Base-by-base conservation (phyloP, 225 moss, liverwort and hornwort species). In the Bryoerythrophyllum caledonicum region DNA sequence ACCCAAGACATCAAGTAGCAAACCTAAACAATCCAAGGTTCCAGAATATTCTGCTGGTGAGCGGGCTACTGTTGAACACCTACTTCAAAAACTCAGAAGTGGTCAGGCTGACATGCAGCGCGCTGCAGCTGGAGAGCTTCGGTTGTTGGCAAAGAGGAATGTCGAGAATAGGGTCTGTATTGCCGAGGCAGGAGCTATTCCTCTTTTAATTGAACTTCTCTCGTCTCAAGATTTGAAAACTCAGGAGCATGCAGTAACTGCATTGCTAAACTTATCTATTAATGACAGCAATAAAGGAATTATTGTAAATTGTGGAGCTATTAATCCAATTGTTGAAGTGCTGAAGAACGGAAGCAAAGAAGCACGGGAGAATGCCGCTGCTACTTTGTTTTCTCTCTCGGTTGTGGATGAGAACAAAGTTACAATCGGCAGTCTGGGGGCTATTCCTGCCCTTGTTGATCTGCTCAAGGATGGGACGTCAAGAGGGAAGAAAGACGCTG, bases 171-270 rank as follows among this genome's bases (percentile, higher is more conserved):
- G 91, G 69, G 77, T 89, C 17, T 91, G 86, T 81, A 91, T 91
- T 68, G 89, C 88, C 2, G 81, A 91, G 57, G 84, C 86, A 46
- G 89, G 91, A 13, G 91, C 91, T 9, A 89, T 91, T 77, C 89
- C 91, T 23, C 75, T 89, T 28, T 71, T 91, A 74, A 86, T 89
- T 49, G 85, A 69, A 24, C 79, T 88, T 11, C 80, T 91, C 35
- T 84, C 81, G 25, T 83, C 81, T 16, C 23, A 46, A 26, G 91
- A 89, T 65, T 76, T 81, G 16, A 89, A 83, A 74, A 87, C 79
- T 17, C 91, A 91, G 46, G 91, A 92, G 75, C 92, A 92, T 66
- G 90, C 84, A 25, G 92, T 92, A 16, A 90, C 88, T 24, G 90
- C 90, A 20, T 77, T 92, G 32, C 75, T 92, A 11, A 92, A 92